These are phyloP conservation scores for Aechmea fasciata DNA, from an alignment of 176 grass and related monocot genomes.

Conservation along the genomic window DNA sequence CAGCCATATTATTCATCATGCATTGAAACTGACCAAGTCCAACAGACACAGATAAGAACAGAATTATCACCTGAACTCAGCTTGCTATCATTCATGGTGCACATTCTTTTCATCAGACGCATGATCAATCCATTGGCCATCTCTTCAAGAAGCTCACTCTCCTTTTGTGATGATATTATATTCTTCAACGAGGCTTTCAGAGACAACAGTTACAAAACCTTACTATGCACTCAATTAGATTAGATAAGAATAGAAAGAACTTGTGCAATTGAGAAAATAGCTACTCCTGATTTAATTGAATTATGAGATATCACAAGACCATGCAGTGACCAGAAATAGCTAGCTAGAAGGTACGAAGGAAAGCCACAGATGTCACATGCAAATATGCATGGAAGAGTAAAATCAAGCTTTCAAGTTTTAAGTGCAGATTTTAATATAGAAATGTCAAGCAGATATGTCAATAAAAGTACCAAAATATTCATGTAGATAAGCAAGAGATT, in stretches of 20 bases:
- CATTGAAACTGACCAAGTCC: not conserved
- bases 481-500: not conserved
- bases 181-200: slow-evolving; percentile 74
- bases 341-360: not conserved
- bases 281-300: too few species aligned
- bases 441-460: not conserved
- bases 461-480: not conserved
- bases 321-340: too few species aligned
- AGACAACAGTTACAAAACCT: slow-evolving; percentile 3
- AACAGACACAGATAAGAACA: not conserved
- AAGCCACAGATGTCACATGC: not conserved
- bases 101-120: slow-evolving; percentile 90
- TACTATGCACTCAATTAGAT: slow-evolving; percentile 14
- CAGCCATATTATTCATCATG: too few species aligned
- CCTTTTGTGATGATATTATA: slow-evolving; percentile 49
- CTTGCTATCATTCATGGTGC: slow-evolving; percentile 33
- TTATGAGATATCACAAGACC: too few species aligned
- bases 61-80: slow-evolving; percentile 30
- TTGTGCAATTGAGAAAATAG: not conserved
- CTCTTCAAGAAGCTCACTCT: slow-evolving; percentile 58
- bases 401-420: not conserved
- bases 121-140: slow-evolving; percentile 59
- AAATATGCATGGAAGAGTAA: not conserved
- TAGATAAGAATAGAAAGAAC: slow-evolving; percentile 17
- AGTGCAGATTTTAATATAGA: not conserved